Percentiles rank a stretch among this genome's conserved stretches.
Conservation (phyloP, 2,329 filamentous ascomycete species). For the Colletotrichum sp. region DNA sequence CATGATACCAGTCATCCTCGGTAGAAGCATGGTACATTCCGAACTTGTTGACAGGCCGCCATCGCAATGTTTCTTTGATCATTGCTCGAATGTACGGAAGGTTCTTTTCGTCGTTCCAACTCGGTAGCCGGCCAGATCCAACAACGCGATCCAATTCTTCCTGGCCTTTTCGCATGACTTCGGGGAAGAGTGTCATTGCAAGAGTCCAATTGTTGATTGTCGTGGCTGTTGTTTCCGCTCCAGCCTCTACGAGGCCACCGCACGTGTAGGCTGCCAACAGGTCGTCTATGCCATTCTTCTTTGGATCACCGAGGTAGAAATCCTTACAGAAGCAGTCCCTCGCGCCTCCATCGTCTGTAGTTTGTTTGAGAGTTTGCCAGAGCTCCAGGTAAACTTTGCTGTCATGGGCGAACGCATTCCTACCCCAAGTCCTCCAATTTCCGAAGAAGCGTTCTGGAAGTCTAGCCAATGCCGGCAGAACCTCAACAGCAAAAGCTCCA, state of each 20-base stretch:
- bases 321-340: neutral
- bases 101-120: slow-evolving; percentile 39
- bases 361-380: neutral
- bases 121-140: slow-evolving; percentile 29
- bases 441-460: neutral
- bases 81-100: slow-evolving; percentile 42
- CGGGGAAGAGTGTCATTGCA: neutral
- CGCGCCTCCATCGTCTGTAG: neutral
- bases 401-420: neutral
- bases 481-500: neutral
- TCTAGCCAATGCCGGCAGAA: neutral
- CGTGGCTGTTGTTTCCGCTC: neutral
- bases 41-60: slow-evolving; percentile 57
- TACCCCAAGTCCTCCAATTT: neutral
- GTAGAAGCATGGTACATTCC: slow-evolving; percentile 57
- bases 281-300: neutral
- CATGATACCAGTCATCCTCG: slow-evolving; percentile 55
- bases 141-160: neutral
- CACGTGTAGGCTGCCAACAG: neutral
- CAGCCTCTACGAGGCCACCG: neutral
- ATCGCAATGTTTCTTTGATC: slow-evolving; percentile 51
- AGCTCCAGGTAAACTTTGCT: neutral
- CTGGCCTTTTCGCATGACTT: neutral
- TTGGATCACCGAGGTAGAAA: neutral
- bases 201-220: neutral